These are phyloP conservation scores for Tuber melanosporum DNA, from an alignment of 495 filamentous ascomycete species.

Conservation along the genomic window DNA sequence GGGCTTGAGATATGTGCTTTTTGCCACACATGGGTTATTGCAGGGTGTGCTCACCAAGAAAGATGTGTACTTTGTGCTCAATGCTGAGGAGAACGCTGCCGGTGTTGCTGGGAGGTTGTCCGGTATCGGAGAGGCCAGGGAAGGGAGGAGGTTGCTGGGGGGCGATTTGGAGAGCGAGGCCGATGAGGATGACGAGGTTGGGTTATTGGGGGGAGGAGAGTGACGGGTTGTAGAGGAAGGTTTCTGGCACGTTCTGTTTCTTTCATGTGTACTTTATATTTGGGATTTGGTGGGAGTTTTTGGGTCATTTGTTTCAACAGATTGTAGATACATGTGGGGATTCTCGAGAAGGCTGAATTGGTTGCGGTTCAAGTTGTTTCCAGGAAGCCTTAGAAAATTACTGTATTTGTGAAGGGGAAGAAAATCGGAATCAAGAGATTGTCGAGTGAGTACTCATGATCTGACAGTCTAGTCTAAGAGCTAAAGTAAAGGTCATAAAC, in stretches of 20 bases:
- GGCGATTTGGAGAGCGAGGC: conserved; percentile 13
- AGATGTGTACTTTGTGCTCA: conserved; percentile 91
- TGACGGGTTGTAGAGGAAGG: neutral
- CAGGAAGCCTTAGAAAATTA: neutral
- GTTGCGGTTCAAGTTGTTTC: neutral
- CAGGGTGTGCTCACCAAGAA: conserved; percentile 93
- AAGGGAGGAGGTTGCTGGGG: conserved; percentile 18
- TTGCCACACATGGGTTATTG: conserved; percentile 70
- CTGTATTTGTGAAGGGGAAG: neutral
- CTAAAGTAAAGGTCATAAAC: neutral
- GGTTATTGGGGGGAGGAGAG: neutral
- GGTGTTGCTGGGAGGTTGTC: conserved; percentile 20
- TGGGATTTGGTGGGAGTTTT: neutral
- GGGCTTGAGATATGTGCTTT: conserved; percentile 83
- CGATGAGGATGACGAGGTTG: conserved; percentile 9
- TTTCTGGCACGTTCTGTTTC: neutral
- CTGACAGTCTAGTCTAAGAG: neutral
- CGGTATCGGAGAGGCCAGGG: conserved; percentile 11
- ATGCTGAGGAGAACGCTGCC: conserved; percentile 61
- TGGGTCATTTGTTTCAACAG: neutral
- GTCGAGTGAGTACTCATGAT: neutral
- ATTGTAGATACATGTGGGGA: neutral
- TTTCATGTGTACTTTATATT: neutral
- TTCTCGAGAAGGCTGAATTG: neutral
- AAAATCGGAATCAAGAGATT: neutral